phyloP scores from a whole-genome alignment of 305 asterid genomes.

The Petunia hybrid region DNA sequence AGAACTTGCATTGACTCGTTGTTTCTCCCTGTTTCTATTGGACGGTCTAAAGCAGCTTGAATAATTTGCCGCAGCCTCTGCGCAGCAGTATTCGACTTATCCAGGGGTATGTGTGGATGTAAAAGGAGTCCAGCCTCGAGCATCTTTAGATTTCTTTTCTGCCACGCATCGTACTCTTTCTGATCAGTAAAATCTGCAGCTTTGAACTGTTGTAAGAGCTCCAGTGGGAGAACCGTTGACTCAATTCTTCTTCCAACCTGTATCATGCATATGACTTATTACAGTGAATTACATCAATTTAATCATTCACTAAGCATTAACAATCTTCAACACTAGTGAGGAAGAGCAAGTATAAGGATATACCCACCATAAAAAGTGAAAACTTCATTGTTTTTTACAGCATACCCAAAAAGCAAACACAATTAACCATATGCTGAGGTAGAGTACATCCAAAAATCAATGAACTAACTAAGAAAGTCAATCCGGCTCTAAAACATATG shows the following conservation, averaged over 20 bases:
- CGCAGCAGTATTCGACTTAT: constrained; percentile 69
- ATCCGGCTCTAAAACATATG: too few species aligned
- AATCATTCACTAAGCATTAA: constrained; percentile 2
- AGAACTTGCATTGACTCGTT: constrained; percentile 96
- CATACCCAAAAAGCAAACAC: too few species aligned
- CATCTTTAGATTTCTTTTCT: constrained; percentile 85
- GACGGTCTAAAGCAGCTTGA: constrained; percentile 75
- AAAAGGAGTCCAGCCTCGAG: constrained; percentile 94
- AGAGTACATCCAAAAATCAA: too few species aligned
- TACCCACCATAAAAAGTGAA: too few species aligned
- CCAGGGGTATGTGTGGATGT: constrained; percentile 83
- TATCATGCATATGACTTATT: constrained; percentile 30
- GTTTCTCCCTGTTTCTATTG: constrained; percentile 93
- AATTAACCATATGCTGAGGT: too few species aligned
- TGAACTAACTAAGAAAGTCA: too few species aligned
- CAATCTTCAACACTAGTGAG: not conserved
- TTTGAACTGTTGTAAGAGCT: constrained; percentile 95
- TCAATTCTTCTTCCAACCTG: constrained; percentile 88
- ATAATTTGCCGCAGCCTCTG: constrained; percentile 80
- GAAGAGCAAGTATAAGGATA: not conserved
- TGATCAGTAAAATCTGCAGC: constrained; percentile 87
- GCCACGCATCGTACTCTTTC: constrained; percentile 83
- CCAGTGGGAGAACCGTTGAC: constrained; percentile 83
- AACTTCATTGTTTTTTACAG: too few species aligned
- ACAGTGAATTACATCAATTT: not conserved